Percentiles rank a stretch among this genome's conserved stretches.
These are phyloP conservation scores for Globisporangium radiosum DNA, from an alignment of 352 stramenopile genomes.

Conservation along the genomic window DNA sequence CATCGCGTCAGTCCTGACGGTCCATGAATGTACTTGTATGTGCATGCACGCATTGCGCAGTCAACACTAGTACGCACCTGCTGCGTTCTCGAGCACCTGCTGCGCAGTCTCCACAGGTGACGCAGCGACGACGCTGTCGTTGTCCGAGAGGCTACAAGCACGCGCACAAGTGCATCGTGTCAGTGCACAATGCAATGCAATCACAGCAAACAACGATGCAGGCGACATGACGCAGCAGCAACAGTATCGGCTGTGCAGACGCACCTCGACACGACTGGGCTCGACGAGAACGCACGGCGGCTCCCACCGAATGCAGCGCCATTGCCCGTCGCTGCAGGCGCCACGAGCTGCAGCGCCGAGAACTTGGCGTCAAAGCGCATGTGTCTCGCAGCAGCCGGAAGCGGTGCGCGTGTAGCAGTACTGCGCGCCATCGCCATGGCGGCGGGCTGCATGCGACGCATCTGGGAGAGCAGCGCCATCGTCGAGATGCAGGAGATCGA, in stretches of 20 bases:
- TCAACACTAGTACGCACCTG: constrained; percentile 12
- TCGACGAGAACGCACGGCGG: constrained; percentile 56
- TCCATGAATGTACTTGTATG: neutral
- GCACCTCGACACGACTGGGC: constrained; percentile 33
- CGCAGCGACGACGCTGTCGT: constrained; percentile 39
- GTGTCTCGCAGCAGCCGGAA: constrained; percentile 10
- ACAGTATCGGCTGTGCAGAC: neutral
- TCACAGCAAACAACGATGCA: neutral
- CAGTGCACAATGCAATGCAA: neutral
- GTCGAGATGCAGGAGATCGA: neutral
- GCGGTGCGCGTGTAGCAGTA: constrained; percentile 13
- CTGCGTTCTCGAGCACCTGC: constrained; percentile 37
- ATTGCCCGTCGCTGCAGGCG: constrained; percentile 10
- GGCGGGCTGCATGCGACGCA: constrained; percentile 57
- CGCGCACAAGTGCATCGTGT: no score
- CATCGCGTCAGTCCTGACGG: neutral
- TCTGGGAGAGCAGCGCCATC: constrained; percentile 48
- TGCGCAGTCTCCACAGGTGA: constrained; percentile 39
- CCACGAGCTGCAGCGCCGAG: constrained; percentile 38
- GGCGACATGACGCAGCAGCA: neutral
- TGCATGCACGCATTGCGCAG: neutral
- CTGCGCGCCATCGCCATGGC: constrained; percentile 24
- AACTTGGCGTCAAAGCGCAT: constrained; percentile 40
- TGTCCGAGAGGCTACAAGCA: constrained; percentile 22
- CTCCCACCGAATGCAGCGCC: constrained; percentile 27